Percentiles rank a stretch among this genome's conserved stretches.
Evolutionary conservation across 208 protist species (phyloP).

Genomic region (Angomonas deanei): DNA sequence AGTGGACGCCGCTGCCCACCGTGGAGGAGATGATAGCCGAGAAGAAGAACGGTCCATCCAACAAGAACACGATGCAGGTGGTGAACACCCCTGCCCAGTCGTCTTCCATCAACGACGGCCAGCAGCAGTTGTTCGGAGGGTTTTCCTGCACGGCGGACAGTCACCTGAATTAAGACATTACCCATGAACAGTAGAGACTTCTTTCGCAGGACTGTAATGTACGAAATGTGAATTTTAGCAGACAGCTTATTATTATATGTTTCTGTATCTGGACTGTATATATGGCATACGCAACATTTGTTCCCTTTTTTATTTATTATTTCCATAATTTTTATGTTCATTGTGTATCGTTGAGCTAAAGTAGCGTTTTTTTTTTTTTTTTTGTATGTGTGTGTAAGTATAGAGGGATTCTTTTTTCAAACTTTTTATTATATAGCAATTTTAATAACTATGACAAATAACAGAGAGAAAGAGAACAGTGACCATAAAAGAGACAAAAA

Average conservation of each 20-base stretch:
- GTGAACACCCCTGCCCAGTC: constrained; percentile 84
- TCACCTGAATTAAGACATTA: constrained; percentile 29
- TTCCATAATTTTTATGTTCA: neutral
- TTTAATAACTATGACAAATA: too few species aligned
- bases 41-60: constrained; percentile 23
- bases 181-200: neutral
- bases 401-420: too few species aligned
- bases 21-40: constrained; percentile 79
- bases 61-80: constrained; percentile 64
- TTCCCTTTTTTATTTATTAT: neutral
- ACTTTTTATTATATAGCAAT: neutral
- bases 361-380: neutral
- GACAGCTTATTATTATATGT: too few species aligned
- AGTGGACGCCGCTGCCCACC: constrained; percentile 76
- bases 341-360: neutral
- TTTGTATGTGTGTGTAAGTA: too few species aligned
- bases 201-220: too few species aligned
- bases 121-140: constrained; percentile 89
- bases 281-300: too few species aligned
- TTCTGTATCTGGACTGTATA: too few species aligned
- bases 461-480: neutral
- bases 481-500: neutral
- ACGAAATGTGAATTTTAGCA: too few species aligned
- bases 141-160: constrained; percentile 89
- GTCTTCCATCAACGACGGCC: constrained; percentile 68